These are phyloP conservation scores for Globisporangium cylindrosporum DNA, from an alignment of 352 stramenopile species.

Conservation along the genomic window DNA sequence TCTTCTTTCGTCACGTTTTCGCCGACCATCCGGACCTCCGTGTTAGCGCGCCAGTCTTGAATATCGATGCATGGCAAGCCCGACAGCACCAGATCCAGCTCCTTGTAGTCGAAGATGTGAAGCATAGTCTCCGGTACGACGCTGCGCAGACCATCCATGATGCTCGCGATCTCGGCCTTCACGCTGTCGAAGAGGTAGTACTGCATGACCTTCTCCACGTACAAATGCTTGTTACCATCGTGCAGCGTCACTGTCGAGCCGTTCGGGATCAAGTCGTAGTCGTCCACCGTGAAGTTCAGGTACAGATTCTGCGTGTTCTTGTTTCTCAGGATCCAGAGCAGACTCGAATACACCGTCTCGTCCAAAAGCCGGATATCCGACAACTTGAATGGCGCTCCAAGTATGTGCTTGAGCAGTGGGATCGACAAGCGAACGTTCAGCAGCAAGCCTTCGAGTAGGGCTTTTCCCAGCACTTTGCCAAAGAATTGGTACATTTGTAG, in stretches of 20 bases:
- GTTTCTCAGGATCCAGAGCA: conserved; percentile 61
- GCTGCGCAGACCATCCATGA: conserved; percentile 90
- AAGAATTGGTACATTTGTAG: conserved; percentile 83
- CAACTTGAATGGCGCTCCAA: conserved; percentile 50
- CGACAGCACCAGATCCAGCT: conserved; percentile 88
- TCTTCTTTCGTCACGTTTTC: conserved; percentile 34
- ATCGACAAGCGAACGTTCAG: conserved; percentile 65
- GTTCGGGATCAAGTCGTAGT: conserved; percentile 57
- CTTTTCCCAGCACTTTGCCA: conserved; percentile 64
- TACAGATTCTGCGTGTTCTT: conserved; percentile 46
- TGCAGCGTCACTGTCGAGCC: conserved; percentile 72
- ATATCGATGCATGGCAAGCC: conserved; percentile 82
- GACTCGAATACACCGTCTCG: conserved; percentile 67
- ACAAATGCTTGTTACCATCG: conserved; percentile 95
- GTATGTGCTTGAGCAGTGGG: conserved; percentile 69
- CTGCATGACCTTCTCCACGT: conserved; percentile 89
- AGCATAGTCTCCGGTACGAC: conserved; percentile 94
- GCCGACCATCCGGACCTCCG: conserved; percentile 38
- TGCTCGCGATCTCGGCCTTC: conserved; percentile 78
- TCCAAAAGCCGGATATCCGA: conserved; percentile 69
- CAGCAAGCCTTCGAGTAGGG: conserved; percentile 67
- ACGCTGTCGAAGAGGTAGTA: conserved; percentile 96
- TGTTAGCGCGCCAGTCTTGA: conserved; percentile 83
- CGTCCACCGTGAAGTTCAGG: conserved; percentile 65
- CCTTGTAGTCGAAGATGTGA: conserved; percentile 97